Percentiles rank a stretch among this genome's conserved stretches.
phyloP scores from a whole-genome alignment of 2,329 filamentous ascomycete species.

The Gnomoniopsis smithogilvyi region DNA sequence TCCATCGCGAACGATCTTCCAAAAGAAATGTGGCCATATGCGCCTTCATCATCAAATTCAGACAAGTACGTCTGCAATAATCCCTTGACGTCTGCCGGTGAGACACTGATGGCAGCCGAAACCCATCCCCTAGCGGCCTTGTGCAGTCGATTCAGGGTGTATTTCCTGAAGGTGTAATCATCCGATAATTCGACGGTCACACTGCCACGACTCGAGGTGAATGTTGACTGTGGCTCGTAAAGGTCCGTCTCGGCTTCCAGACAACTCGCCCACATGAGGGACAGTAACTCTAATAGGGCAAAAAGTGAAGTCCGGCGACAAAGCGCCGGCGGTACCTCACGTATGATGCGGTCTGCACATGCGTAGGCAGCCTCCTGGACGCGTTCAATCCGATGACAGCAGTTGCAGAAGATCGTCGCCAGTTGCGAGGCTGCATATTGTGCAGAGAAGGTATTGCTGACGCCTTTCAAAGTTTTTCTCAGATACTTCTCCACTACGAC shows the following conservation, averaged over 20 bases:
- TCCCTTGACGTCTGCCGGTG: constrained; percentile 91
- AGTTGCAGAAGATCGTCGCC: constrained; percentile 78
- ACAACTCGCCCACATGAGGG: constrained; percentile 93
- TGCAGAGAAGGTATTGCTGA: constrained; percentile 77
- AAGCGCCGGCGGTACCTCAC: constrained; percentile 79
- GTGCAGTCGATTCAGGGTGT: constrained; percentile 75
- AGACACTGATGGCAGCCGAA: constrained; percentile 72
- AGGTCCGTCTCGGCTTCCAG: constrained; percentile 92
- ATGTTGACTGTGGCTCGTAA: constrained; percentile 81
- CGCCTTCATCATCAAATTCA: constrained; percentile 86
- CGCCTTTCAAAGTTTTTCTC: constrained; percentile 67
- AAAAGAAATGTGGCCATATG: constrained; percentile 86
- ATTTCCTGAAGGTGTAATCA: constrained; percentile 77
- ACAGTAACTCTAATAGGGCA: constrained; percentile 85
- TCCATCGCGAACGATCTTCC: constrained; percentile 93
- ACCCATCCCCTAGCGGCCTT: constrained; percentile 80
- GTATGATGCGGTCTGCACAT: constrained; percentile 83
- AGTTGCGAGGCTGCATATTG: constrained; percentile 88
- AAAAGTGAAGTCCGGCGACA: constrained; percentile 91
- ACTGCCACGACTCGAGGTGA: constrained; percentile 71
- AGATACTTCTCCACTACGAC: constrained; percentile 79
- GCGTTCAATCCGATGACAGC: constrained; percentile 89
- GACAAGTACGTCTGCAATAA: constrained; percentile 94
- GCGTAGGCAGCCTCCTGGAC: constrained; percentile 83
- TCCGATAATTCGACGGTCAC: constrained; percentile 91